phyloP scores from a whole-genome alignment of 2,329 filamentous ascomycete species.

The Shiraia sp. region DNA sequence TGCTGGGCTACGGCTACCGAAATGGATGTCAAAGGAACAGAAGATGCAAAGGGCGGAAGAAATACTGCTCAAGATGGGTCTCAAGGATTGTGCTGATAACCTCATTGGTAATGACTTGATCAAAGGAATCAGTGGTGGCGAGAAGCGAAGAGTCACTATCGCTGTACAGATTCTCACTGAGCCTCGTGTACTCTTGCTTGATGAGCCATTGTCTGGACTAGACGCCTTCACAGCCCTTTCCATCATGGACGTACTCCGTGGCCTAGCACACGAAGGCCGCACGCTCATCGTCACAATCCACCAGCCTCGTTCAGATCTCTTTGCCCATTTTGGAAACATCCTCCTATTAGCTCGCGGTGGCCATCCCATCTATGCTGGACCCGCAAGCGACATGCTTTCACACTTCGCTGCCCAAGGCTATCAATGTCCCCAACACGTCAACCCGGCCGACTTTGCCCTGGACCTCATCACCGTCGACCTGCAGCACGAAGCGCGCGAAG shows the following conservation, averaged over 20 bases:
- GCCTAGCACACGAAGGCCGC: slow-evolving; percentile 71
- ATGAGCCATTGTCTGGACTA: slow-evolving; percentile 76
- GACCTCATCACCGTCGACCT: slow-evolving; percentile 78
- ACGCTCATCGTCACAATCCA: slow-evolving; percentile 79
- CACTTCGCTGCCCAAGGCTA: slow-evolving; percentile 66
- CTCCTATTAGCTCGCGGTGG: slow-evolving; percentile 73
- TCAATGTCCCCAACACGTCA: slow-evolving; percentile 69
- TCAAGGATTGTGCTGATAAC: slow-evolving; percentile 78
- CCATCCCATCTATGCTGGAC: slow-evolving; percentile 68
- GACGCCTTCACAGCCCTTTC: slow-evolving; percentile 79
- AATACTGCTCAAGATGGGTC: slow-evolving; percentile 72
- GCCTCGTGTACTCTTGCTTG: slow-evolving; percentile 71
- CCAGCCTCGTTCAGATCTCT: slow-evolving; percentile 74
- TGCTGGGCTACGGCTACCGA: slow-evolving; percentile 70
- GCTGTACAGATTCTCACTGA: slow-evolving; percentile 78
- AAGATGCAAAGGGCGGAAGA: slow-evolving; percentile 71
- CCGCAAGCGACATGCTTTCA: slow-evolving; percentile 64
- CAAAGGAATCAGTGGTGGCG: slow-evolving; percentile 79
- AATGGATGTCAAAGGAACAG: slow-evolving; percentile 69
- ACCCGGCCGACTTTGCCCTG: slow-evolving; percentile 77
- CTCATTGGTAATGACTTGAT: slow-evolving; percentile 71
- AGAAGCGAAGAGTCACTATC: slow-evolving; percentile 77
- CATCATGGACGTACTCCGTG: slow-evolving; percentile 69
- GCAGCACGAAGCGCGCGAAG: slow-evolving; percentile 66
- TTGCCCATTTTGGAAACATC: slow-evolving; percentile 71